Evolutionary conservation across 129 eudicot genomes (phyloP), one percentile per base, ranked within the genome.

Genomic region (Scalesia atractyloides): DNA sequence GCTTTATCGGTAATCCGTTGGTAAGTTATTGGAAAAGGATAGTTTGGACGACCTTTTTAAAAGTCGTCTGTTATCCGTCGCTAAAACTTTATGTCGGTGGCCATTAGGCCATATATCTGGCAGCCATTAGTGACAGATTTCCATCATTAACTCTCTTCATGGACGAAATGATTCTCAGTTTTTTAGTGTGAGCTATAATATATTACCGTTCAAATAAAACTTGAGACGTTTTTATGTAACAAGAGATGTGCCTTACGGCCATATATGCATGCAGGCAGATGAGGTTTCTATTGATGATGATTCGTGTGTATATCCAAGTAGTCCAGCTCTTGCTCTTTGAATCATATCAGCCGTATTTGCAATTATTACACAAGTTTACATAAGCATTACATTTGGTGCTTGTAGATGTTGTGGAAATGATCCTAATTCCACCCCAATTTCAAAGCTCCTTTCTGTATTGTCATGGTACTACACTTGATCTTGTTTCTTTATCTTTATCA

Each of bases 231-330:
- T 26, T 30, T 30, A 30, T 30, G 3, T 1, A 30, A 30, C 5
- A 30, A 1, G 34, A 30, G 15, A 59, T 13, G 13, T 16, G 7
- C 26, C 5, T 60, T 36, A 12, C 30, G 50, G 59, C 5, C n/a
- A 51, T 67, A 24, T 24, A 15, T 39, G 16, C 10, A 11, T 72
- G 77, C 73, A 78, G 82, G 68, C 73, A 16, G 14, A 60, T 66
- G 78, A 71, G 1, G 59, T 72, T 19, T 16, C 30, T 5, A 65
- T 59, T 18, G 20, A n/a, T 10, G 13, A 1, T 9, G 60, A 60
- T 59, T 36, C 66, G 5, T 78, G 82, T 73, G 68, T 78, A 54
- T 78, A 78, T 66, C 82, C 82, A 72, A 72, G 78, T 71, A 71
- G 73, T 72, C 82, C 78, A n/a, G 72, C 82, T 15, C 67, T 64